A percentile compares a stretch with the other conserved stretches of the same genome.
Evolutionary conservation across 306 rosid genomes (phyloP).

Genomic region (Prunus davidiana): DNA sequence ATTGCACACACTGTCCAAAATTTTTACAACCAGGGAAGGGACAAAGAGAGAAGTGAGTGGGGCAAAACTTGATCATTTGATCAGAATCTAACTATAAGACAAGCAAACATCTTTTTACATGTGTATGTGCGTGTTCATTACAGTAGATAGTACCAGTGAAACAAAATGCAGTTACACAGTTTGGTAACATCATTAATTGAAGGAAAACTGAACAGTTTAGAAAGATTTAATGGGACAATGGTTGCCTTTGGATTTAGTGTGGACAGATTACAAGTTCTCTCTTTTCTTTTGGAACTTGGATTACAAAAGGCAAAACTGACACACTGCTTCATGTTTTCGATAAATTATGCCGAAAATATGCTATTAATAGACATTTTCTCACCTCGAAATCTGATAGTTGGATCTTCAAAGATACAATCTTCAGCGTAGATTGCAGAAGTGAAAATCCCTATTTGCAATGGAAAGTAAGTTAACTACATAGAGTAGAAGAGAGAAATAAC

Average conservation of each 20-base stretch:
- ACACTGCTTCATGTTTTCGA: too few relatives aligned
- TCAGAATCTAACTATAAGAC: neutral
- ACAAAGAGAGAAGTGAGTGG: neutral
- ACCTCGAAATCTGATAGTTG: constrained; percentile 82
- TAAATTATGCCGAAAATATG: too few relatives aligned
- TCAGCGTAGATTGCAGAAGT: constrained; percentile 66
- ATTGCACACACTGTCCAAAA: neutral
- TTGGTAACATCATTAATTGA: too few relatives aligned
- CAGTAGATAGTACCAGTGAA: neutral
- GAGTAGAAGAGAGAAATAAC: neutral
- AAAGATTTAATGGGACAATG: too few relatives aligned
- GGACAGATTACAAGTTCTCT: too few relatives aligned
- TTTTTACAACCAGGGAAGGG: neutral
- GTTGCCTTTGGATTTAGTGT: too few relatives aligned
- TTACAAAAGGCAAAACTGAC: too few relatives aligned
- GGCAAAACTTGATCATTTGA: neutral
- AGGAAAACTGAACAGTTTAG: too few relatives aligned
- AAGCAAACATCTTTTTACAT: neutral
- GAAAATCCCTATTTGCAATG: constrained; percentile 55
- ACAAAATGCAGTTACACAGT: neutral
- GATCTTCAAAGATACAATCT: constrained; percentile 81
- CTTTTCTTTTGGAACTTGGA: too few relatives aligned
- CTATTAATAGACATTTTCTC: constrained; percentile 17
- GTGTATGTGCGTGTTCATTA: neutral
- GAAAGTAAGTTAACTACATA: constrained; percentile 4